Conservation (phyloP, 441 rosid genomes). For the Erodium texanum region DNA sequence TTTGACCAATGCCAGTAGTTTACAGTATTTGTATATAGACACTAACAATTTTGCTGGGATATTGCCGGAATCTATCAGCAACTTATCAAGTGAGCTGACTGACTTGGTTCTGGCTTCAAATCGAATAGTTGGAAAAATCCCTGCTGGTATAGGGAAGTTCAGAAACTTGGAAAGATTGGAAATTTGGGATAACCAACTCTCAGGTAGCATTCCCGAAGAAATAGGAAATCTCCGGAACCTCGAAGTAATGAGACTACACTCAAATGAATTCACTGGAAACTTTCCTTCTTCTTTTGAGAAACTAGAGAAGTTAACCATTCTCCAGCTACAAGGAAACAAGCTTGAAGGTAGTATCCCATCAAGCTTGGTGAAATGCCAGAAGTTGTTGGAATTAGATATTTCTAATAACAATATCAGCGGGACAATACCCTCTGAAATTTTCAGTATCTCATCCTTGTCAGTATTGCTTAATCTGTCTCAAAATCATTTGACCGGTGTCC, state of each 20-base stretch:
- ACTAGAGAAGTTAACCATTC: background rate
- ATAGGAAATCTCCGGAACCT: conserved; percentile 11
- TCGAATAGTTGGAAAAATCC: conserved; percentile 13
- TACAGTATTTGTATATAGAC: background rate
- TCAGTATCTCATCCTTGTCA: conserved; percentile 5
- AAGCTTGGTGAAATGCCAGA: conserved; percentile 10
- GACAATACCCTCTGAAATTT: conserved; percentile 12
- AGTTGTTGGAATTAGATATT: conserved; percentile 8
- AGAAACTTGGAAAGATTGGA: background rate
- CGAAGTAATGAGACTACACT: background rate
- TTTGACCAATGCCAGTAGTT: conserved; percentile 16
- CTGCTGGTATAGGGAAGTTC: conserved; percentile 10
- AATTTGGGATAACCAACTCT: background rate
- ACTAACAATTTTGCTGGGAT: conserved; percentile 15
- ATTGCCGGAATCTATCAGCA: conserved; percentile 19
- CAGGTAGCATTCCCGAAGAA: conserved; percentile 9
- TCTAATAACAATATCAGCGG: conserved; percentile 19
- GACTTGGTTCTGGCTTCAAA: background rate
- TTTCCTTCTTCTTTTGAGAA: conserved; percentile 18
- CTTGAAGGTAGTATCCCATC: conserved; percentile 16
- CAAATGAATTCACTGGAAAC: conserved; percentile 12
- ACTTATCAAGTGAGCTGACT: conserved; percentile 12
- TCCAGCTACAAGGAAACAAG: background rate
- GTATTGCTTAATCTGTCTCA: background rate
- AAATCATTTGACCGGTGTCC: conserved; percentile 14